Conservation (phyloP, 2,329 filamentous ascomycete genomes). For the Colletotrichum aenigma region DNA sequence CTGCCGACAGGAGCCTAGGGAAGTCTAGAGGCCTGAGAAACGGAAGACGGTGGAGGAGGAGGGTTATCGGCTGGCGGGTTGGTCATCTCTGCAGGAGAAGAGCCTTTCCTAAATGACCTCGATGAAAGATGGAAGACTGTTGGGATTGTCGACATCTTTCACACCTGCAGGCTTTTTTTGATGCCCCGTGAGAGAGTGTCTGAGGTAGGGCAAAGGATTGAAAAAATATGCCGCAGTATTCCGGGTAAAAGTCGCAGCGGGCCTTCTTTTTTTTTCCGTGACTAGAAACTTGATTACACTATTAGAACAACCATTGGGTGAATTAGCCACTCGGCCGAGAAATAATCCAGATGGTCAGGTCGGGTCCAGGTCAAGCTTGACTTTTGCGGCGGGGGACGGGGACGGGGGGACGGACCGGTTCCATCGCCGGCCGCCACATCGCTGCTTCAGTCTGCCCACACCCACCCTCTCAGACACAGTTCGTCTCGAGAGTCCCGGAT, state of each 20-base stretch:
- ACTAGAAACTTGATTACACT: not conserved
- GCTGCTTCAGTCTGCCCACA: not conserved
- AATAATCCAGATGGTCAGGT: not conserved
- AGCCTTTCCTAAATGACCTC: rapidly evolving
- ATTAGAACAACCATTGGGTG: not conserved
- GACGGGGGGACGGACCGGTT: not conserved
- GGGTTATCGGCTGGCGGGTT: no score
- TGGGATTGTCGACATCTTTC: not conserved
- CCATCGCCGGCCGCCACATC: not conserved
- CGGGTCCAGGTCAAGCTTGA: not conserved
- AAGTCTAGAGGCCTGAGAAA: no score
- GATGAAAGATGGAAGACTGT: not conserved
- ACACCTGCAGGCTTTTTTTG: no score
- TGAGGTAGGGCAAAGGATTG: not conserved
- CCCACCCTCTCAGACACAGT: not conserved
- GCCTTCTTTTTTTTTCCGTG: not conserved
- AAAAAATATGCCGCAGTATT: not conserved
- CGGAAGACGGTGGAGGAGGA: no score
- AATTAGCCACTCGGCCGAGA: not conserved
- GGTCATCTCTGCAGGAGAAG: not conserved
- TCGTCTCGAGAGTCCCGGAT: not conserved
- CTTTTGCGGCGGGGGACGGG: not conserved
- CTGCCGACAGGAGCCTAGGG: not conserved
- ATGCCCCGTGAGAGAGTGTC: no score
- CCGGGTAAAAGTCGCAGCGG: not conserved